A percentile compares a stretch with the other conserved stretches of the same genome.
Conservation (phyloP, 108 stramenopile species). For the Pseudonitzschia multistriata region DNA sequence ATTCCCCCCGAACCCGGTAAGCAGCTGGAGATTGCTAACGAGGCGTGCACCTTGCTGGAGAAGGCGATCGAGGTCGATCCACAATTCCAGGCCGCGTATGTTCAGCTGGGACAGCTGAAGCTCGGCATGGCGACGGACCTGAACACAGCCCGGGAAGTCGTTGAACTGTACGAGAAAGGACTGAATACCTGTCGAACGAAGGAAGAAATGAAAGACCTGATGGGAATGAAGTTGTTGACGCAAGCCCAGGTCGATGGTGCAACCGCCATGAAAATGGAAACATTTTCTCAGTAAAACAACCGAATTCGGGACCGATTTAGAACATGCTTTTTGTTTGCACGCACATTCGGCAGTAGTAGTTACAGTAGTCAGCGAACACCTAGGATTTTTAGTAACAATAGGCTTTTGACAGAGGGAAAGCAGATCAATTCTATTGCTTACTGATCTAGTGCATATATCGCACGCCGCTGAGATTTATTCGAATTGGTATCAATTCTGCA, state of each 20-base stretch:
- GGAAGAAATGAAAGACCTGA: conserved; percentile 87
- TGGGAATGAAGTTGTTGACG: conserved; percentile 82
- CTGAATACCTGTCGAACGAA: conserved; percentile 78
- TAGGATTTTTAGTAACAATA: too few relatives aligned
- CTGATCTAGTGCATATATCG: too few relatives aligned
- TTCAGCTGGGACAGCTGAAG: conserved; percentile 88
- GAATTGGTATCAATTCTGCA: too few relatives aligned
- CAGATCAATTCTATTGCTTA: too few relatives aligned
- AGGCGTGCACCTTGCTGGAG: conserved; percentile 69
- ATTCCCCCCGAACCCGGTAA: conserved; percentile 64
- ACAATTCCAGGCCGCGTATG: conserved; percentile 86
- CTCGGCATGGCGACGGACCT: conserved; percentile 83
- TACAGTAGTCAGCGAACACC: too few relatives aligned
- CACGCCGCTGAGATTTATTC: too few relatives aligned
- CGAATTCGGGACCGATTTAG: too few relatives aligned
- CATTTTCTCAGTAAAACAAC: conserved; percentile 68
- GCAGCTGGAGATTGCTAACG: conserved; percentile 61
- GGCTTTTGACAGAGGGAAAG: too few relatives aligned
- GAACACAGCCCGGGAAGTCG: conserved; percentile 64
- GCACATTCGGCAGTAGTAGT: too few relatives aligned
- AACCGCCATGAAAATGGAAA: conserved; percentile 76
- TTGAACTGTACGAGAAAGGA: conserved; percentile 78
- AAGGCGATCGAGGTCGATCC: conserved; percentile 85
- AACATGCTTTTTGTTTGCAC: too few relatives aligned
- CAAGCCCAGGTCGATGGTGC: conserved; percentile 88